Conservation (phyloP, 2,329 filamentous ascomycete species). For the Penicillium glabrum region DNA sequence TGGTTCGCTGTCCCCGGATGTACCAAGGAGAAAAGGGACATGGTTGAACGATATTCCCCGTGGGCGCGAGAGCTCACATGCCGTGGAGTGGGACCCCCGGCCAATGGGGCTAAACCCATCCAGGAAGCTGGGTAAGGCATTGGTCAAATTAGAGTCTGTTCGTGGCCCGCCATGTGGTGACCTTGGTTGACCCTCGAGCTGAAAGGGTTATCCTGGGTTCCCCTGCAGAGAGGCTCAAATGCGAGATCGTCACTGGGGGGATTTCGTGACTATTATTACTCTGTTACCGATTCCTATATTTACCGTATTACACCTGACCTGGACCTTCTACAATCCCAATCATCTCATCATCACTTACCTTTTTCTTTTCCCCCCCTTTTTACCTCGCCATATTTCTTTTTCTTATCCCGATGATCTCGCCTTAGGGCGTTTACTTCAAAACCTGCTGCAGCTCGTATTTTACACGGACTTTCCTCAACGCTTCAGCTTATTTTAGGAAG, state of each 20-base stretch:
- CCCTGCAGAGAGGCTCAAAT: conserved; percentile 27
- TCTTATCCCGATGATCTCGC: background rate
- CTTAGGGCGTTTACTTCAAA: background rate
- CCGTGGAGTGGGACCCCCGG: background rate
- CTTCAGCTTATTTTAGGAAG: conserved; percentile 10
- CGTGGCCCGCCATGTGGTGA: conserved; percentile 5
- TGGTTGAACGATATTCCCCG: background rate
- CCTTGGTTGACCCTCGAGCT: conserved; percentile 9
- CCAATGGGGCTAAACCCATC: conserved; percentile 15
- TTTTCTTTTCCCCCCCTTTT: background rate
- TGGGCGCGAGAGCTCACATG: conserved; percentile 11
- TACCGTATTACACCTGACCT: conserved; percentile 5
- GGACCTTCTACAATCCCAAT: background rate
- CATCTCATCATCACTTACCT: background rate
- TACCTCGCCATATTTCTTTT: background rate
- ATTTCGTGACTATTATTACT: background rate
- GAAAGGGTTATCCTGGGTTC: conserved; percentile 14
- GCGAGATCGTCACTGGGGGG: conserved; percentile 22
- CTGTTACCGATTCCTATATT: too few species aligned
- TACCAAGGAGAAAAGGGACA: background rate
- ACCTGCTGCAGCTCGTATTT: conserved; percentile 14
- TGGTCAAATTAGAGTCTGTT: conserved; percentile 6
- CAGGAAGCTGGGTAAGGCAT: conserved; percentile 17
- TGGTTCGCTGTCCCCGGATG: background rate
- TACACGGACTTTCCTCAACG: conserved; percentile 12